A percentile compares a stretch with the other conserved stretches of the same genome.
Conservation (phyloP, 805 yeast genomes). For the Lachancea waltii region DNA sequence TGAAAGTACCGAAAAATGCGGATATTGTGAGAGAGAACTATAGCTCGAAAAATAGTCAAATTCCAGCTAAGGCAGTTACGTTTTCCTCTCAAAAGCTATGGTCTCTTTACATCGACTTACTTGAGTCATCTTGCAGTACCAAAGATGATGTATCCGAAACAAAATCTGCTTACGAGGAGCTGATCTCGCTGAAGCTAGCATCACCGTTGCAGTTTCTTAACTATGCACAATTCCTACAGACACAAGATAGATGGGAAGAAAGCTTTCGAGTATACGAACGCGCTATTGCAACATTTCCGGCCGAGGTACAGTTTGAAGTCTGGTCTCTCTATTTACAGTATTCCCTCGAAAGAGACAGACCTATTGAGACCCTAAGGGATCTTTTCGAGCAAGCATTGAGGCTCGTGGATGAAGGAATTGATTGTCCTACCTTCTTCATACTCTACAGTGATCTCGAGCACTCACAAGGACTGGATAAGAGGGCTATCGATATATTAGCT, state of each 20-base stretch:
- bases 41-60: conserved; percentile 12
- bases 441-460: conserved; percentile 61
- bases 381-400: conserved; percentile 63
- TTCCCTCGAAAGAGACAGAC: conserved; percentile 35
- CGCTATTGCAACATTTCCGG: conserved; percentile 59
- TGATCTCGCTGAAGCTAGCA: conserved; percentile 54
- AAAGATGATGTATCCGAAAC: conserved; percentile 39
- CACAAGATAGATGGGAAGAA: conserved; percentile 36
- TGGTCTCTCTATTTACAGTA: conserved; percentile 64
- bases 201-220: conserved; percentile 61
- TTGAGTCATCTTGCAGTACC: conserved; percentile 35
- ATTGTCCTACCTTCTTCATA: conserved; percentile 43
- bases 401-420: conserved; percentile 39
- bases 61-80: conserved; percentile 51
- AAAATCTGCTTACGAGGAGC: conserved; percentile 43
- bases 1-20: conserved; percentile 35
- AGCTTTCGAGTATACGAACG: conserved; percentile 58
- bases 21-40: conserved; percentile 20
- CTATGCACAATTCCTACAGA: conserved; percentile 56
- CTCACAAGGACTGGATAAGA: conserved; percentile 43
- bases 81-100: conserved; percentile 62
- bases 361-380: conserved; percentile 57
- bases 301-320: conserved; percentile 49
- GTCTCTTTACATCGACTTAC: conserved; percentile 65
- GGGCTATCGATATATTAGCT: conserved; percentile 43